Evolutionary conservation across 1,139 yeast genomes (phyloP), one percentile per base, ranked within the genome.

Genomic region (Zygoascus hellenicus): DNA sequence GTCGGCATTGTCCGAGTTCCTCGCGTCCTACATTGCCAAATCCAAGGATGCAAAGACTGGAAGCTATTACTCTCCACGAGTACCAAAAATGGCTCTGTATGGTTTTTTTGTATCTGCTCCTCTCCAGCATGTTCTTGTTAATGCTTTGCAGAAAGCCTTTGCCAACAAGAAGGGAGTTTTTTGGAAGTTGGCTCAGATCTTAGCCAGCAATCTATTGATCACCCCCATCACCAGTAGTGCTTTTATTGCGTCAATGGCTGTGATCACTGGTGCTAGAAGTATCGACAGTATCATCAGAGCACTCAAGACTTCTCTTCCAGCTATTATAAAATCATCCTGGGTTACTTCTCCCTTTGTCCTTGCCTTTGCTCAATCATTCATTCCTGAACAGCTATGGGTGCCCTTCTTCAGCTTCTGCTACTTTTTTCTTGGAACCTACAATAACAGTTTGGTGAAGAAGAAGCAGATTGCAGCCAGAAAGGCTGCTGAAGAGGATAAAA

Each of bases 341-440:
- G 60, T 78, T 38, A 76, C 88, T 6, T 79, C 86, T 32, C 81
- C 85, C 10, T 58, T 79, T 14, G 76, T 83, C 5, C 66, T 85
- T 60, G 69, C 80, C 1, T 56, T 83, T 47, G 95, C 96, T n/a
- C 96, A 88, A 63, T 78, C 73, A 49, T 83, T 76, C 60, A 62
- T 88, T 30, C 76, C 78, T 14, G 88, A 88, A 11, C 81, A 82
- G 54, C 75, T 83, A 42, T 88, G 96, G 96, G 88, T 86, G 7
- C 87, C 87, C 1, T 85, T 85, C 67, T 86, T 86, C 69, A 81
- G 81, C 52, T 61, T 83, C 51, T 81, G 87, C 38, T 85, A 81
- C 58, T 87, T 87, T 59, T 63, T 83, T 35, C 68, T 88, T 54
- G 89, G 92, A 14, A 86, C 95, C 3, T 77, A 78, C 57, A 92